phyloP scores from a whole-genome alignment of 73 alveolate genomes.

The Paramecium bursaria region DNA sequence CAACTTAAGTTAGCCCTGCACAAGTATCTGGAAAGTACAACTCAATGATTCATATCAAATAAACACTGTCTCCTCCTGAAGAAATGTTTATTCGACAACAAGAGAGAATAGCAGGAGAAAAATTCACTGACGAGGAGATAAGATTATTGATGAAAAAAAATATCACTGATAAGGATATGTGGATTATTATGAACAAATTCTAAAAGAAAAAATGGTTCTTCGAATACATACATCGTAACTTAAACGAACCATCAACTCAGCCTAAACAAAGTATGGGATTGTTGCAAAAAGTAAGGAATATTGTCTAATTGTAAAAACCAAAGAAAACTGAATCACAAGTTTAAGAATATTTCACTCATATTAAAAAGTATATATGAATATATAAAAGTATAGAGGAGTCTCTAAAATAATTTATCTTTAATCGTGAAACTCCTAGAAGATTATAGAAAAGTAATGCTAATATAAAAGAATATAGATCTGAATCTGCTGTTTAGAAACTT shows the following conservation, averaged over 20 bases:
- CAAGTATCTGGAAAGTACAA: neutral
- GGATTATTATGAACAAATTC: constrained; percentile 33
- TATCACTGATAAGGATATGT: constrained; percentile 25
- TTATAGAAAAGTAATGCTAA: neutral
- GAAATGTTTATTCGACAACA: constrained; percentile 13
- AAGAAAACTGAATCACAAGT: constrained; percentile 5
- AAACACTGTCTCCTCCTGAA: neutral
- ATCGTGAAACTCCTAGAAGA: constrained; percentile 20
- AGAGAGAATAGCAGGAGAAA: constrained; percentile 26
- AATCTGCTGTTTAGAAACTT: constrained; percentile 18
- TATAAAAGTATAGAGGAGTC: constrained; percentile 38
- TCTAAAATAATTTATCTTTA: constrained; percentile 3
- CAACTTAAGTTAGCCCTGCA: neutral
- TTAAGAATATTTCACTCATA: constrained; percentile 40
- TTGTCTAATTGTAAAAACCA: neutral
- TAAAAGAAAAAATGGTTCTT: constrained; percentile 55
- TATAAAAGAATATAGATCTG: constrained; percentile 25
- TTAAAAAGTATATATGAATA: constrained; percentile 48
- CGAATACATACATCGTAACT: constrained; percentile 20
- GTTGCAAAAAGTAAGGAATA: constrained; percentile 22
- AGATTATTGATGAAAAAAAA: constrained; percentile 23
- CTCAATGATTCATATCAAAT: neutral
- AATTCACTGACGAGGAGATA: constrained; percentile 14
- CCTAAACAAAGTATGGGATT: neutral
- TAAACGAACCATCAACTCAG: neutral